Evolutionary conservation across 805 yeast species (phyloP), one percentile per base, ranked within the genome.

Genomic region (Lipomyces japonicus): DNA sequence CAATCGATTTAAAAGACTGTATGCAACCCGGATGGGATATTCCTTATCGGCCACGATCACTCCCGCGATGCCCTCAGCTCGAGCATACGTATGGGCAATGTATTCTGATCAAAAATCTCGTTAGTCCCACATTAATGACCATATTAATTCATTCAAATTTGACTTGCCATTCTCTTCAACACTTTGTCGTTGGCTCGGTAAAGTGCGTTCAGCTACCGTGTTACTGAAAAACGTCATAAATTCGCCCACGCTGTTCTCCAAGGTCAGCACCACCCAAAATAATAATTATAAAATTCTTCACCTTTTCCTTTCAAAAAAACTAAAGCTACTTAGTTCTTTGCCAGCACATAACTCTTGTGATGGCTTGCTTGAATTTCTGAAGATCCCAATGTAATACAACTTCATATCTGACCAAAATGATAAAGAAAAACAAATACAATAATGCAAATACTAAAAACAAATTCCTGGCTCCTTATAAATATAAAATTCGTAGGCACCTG

Each of bases 1-100:
- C 21, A 91, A 73, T 71, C 88, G 91, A 76, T 91, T 91, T 63
- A 93, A 77, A 52, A 93, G 74, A 1, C 97, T 86, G 70, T 88
- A 91, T 0, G 97, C 97, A 12, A 96, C 97, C 66, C 98, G 79
- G 28, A 88, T 91, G 2, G 97, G 98, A 69, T 93, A 93, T 61
- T 91, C 97, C 68, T 86, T 86, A 68, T 93, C 98, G 39, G 96
- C 80, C 67, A 93, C 86, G 54, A 93, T 71, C 30, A 93, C 95
- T 56, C 95, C 96, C 21, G 95, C 85, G 31, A 91, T 65, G 2
- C 97, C 97, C 68, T 93, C 97, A 22, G 84, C 70, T 60, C 97
- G 78, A 26, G 90, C 82, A 68, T 84, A 93, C 0, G 89, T 91
- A 68, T 93, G 97, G 4, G 96, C 97, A 7, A 87, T 76, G 68